Evolutionary conservation across 208 protist genomes (phyloP).

Genomic region (Wallacemonas rigidus): DNA sequence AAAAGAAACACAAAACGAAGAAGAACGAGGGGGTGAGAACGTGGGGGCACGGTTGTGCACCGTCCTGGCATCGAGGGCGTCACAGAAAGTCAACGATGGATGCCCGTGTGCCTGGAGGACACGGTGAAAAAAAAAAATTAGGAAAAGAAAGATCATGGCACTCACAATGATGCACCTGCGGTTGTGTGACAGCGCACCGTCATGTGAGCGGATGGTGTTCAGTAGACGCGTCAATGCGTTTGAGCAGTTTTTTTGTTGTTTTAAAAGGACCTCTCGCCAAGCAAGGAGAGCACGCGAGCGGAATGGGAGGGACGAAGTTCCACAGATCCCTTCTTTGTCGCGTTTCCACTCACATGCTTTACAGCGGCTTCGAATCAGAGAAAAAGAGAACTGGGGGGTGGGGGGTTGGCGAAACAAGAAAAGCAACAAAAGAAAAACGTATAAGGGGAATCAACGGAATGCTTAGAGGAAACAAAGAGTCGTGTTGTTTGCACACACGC

Average conservation of each 20-base stretch:
- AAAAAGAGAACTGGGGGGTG: too few species aligned
- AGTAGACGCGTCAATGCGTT: background rate
- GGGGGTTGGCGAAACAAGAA: background rate
- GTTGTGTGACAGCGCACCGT: background rate
- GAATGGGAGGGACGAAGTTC: too few species aligned
- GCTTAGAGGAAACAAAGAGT: background rate
- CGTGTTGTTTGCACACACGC: background rate
- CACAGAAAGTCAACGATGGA: background rate
- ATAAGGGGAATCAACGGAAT: background rate
- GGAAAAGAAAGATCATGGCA: too few species aligned
- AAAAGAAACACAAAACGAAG: background rate
- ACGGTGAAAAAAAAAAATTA: conserved; percentile 1
- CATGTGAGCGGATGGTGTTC: background rate
- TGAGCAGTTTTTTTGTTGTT: too few species aligned
- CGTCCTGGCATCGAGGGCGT: background rate
- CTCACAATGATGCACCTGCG: background rate
- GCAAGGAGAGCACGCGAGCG: too few species aligned
- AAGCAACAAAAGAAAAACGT: background rate
- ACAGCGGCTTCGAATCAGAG: too few species aligned
- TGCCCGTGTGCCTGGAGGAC: background rate
- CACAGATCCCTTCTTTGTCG: too few species aligned
- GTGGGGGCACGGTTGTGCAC: background rate
- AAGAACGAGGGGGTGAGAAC: background rate
- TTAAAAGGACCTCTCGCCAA: too few species aligned
- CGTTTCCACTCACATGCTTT: too few species aligned